Evolutionary conservation across 768 basidiomycete species (phyloP).

Genomic region (Tricholoma hemisulphureum): DNA sequence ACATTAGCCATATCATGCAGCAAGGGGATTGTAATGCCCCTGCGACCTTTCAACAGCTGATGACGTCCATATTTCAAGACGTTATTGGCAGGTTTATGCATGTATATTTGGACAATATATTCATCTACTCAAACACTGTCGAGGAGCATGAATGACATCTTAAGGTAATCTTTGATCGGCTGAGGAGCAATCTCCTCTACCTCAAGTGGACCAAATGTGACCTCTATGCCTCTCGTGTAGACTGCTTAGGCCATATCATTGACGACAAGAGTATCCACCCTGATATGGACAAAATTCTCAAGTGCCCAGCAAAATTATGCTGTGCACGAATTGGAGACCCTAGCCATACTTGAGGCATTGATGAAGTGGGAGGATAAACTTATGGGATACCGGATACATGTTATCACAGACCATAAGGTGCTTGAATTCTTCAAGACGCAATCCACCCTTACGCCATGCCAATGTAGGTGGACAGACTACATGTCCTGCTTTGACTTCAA

Average conservation of each 20-base stretch:
- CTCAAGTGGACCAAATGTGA: conserved; percentile 35
- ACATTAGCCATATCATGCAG: conserved; percentile 40
- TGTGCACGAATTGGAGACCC: conserved; percentile 11
- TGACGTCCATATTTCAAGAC: conserved; percentile 40
- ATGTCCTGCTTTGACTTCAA: conserved; percentile 25
- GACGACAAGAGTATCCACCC: conserved; percentile 37
- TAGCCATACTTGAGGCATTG: conserved; percentile 25
- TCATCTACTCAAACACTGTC: conserved; percentile 6
- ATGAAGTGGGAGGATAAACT: too few relatives aligned
- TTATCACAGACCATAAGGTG: conserved; percentile 20
- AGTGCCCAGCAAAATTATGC: conserved; percentile 28
- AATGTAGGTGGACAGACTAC: conserved; percentile 30
- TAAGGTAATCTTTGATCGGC: conserved; percentile 24
- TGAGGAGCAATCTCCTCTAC: conserved; percentile 23
- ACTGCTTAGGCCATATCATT: conserved; percentile 37
- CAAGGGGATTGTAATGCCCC: conserved; percentile 47
- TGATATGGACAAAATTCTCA: too few relatives aligned
- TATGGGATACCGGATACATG: conserved; percentile 21
- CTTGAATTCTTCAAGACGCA: conserved; percentile 30
- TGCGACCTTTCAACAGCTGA: conserved; percentile 43
- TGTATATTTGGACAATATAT: conserved; percentile 44
- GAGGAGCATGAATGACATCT: too few relatives aligned
- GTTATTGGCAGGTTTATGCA: conserved; percentile 38
- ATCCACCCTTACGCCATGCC: conserved; percentile 12
- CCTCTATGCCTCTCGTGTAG: conserved; percentile 26